Conservation (phyloP, 1,139 yeast genomes). For the Geotrichum carabidarum region DNA sequence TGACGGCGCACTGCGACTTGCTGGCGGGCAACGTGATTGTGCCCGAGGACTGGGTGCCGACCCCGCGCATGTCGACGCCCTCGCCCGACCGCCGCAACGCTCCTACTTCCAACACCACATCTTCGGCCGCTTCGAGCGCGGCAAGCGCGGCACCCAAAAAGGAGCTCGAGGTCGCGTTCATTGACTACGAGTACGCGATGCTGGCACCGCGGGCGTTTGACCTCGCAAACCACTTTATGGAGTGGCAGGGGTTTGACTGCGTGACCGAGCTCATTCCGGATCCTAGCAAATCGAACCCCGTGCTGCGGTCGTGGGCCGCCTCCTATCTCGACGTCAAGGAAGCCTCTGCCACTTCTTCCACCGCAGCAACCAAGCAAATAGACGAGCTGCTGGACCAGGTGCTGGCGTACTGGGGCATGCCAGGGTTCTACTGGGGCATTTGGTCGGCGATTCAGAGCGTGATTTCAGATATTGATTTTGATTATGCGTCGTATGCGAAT, state of each 20-base stretch:
- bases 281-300: constrained; percentile 44
- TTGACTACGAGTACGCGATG: constrained; percentile 76
- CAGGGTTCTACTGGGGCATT: constrained; percentile 81
- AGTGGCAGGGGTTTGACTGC: constrained; percentile 84
- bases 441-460: constrained; percentile 78
- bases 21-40: constrained; percentile 68
- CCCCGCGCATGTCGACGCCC: not conserved
- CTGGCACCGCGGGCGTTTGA: constrained; percentile 81
- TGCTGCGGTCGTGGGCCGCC: constrained; percentile 48
- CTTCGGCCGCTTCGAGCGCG: not conserved
- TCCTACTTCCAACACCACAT: constrained; percentile 16
- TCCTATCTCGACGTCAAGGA: constrained; percentile 29
- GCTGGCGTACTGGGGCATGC: constrained; percentile 62
- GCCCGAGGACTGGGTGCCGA: constrained; percentile 40
- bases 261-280: constrained; percentile 55
- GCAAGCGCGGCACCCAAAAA: not conserved
- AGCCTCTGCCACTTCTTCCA: not conserved
- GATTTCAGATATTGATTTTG: constrained; percentile 68
- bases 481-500: constrained; percentile 58
- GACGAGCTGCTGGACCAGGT: constrained; percentile 52
- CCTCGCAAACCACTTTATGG: constrained; percentile 79
- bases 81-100: constrained; percentile 15
- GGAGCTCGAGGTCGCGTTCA: constrained; percentile 47
- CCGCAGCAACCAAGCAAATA: constrained; percentile 24
- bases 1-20: constrained; percentile 67